A percentile compares a stretch with the other conserved stretches of the same genome.
Evolutionary conservation across 345 rosid genomes (phyloP).

Genomic region (Bruguiera parviflora): DNA sequence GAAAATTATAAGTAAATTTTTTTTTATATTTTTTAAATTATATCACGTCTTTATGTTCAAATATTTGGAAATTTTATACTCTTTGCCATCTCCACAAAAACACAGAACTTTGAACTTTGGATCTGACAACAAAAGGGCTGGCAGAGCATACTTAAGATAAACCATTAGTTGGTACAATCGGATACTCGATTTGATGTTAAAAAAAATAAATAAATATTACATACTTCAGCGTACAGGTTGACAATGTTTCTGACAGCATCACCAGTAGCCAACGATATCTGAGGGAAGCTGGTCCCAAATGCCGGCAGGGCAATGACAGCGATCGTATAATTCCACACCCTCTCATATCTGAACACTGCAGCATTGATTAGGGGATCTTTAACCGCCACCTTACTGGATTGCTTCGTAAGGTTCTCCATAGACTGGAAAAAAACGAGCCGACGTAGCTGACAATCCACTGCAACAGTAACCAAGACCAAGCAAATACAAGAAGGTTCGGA

Average conservation of each 20-base stretch:
- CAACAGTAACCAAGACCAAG: slow-evolving; percentile 84
- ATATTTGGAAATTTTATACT: too few relatives aligned
- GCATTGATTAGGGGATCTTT: slow-evolving; percentile 56
- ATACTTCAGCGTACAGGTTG: slow-evolving; percentile 66
- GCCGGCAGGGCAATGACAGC: slow-evolving; percentile 86
- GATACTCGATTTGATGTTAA: too few relatives aligned
- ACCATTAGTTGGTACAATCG: too few relatives aligned
- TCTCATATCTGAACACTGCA: slow-evolving; percentile 49
- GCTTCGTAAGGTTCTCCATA: slow-evolving; percentile 92
- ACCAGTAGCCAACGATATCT: slow-evolving; percentile 85
- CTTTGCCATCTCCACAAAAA: too few relatives aligned
- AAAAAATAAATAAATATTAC: neutral
- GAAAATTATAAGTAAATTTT: too few relatives aligned
- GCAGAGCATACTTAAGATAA: too few relatives aligned
- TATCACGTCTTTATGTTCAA: too few relatives aligned
- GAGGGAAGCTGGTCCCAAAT: slow-evolving; percentile 97
- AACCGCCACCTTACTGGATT: slow-evolving; percentile 65
- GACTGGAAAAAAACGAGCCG: slow-evolving; percentile 72
- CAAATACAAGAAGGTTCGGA: slow-evolving; percentile 52
- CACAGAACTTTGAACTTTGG: too few relatives aligned
- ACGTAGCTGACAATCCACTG: slow-evolving; percentile 78
- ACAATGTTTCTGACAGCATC: slow-evolving; percentile 80
- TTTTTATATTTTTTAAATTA: too few relatives aligned
- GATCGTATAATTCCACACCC: slow-evolving; percentile 88
- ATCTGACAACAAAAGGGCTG: too few relatives aligned